Evolutionary conservation across 1,284 basidiomycete species (phyloP).

Genomic region (Ceratobasidium sp.): DNA sequence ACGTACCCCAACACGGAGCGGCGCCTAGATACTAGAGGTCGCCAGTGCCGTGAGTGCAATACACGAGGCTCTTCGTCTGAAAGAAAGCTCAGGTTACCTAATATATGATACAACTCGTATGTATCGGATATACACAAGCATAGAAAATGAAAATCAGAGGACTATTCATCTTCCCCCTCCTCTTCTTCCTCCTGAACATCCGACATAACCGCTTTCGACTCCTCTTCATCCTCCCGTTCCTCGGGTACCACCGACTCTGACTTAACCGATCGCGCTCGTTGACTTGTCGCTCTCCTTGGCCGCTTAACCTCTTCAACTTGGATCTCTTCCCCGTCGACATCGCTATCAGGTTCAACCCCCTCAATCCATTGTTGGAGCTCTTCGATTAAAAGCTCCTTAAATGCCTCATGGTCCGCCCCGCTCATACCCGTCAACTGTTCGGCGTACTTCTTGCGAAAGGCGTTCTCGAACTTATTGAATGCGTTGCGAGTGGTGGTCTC

Average conservation of each 20-base stretch:
- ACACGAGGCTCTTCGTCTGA: too few species aligned
- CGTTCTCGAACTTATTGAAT: constrained; percentile 68
- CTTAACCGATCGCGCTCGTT: background rate
- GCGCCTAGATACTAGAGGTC: too few species aligned
- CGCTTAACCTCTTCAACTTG: background rate
- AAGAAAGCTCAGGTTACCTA: too few species aligned
- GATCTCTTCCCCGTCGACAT: background rate
- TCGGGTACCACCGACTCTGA: constrained; percentile 3
- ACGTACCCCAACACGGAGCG: too few species aligned
- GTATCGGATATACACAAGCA: background rate
- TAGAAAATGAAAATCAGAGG: background rate
- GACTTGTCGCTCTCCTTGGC: background rate
- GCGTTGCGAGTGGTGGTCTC: constrained; percentile 75
- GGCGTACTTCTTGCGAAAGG: constrained; percentile 64
- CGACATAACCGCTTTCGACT: too few species aligned
- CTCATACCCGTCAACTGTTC: constrained; percentile 53
- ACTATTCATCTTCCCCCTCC: constrained; percentile 10
- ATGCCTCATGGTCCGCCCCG: constrained; percentile 22
- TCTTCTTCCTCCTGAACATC: constrained; percentile 24
- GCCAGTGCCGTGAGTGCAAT: too few species aligned
- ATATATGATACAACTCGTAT: too few species aligned
- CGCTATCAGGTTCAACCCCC: constrained; percentile 21
- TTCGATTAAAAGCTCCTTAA: constrained; percentile 17
- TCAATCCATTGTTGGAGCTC: constrained; percentile 27
- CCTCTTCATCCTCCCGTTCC: background rate